Evolutionary conservation across 2,329 filamentous ascomycete genomes (phyloP).

Genomic region (Cytospora schulzeri): DNA sequence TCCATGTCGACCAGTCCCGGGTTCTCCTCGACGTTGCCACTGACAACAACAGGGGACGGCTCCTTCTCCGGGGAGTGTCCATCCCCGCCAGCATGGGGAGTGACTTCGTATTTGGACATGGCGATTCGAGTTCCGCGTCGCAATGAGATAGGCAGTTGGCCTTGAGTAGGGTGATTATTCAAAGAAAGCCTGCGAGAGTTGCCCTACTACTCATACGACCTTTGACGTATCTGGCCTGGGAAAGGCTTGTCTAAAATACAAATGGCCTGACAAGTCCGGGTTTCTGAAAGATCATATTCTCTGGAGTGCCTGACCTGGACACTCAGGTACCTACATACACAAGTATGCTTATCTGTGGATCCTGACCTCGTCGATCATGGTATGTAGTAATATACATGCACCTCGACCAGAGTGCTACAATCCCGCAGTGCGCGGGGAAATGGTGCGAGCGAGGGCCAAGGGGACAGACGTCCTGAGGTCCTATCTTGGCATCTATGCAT

Average conservation of each 20-base stretch:
- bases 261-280: neutral
- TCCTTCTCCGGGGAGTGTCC: conserved; percentile 5
- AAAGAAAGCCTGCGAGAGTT: neutral
- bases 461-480: neutral
- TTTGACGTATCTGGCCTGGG: neutral
- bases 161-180: neutral
- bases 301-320: neutral
- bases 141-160: neutral
- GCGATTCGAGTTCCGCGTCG: neutral
- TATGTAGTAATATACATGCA: neutral
- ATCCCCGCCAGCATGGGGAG: neutral
- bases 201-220: conserved; percentile 2
- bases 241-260: neutral
- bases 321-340: conserved; percentile 17
- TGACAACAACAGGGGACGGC: conserved; percentile 1
- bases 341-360: conserved; percentile 14
- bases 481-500: neutral
- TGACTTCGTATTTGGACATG: conserved; percentile 1
- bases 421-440: neutral
- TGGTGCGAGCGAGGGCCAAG: neutral
- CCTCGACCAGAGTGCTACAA: neutral
- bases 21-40: neutral
- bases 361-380: conserved; percentile 15
- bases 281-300: neutral
- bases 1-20: conserved; percentile 39